Conservation (phyloP, 1,284 basidiomycete genomes). For the Chalciporus sp. region DNA sequence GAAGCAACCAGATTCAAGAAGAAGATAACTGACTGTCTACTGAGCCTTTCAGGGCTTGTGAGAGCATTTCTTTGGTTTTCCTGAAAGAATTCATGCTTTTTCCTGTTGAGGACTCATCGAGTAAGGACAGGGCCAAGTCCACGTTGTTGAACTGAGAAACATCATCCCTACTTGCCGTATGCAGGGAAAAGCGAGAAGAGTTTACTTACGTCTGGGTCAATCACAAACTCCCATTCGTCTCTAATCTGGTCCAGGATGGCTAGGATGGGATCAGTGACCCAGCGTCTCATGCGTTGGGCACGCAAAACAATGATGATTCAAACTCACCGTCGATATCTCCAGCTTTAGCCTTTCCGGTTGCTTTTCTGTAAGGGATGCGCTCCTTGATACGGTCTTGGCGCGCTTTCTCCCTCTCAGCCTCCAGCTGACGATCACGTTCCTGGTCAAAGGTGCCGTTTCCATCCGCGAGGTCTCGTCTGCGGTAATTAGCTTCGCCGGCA, state of each 20-base stretch:
- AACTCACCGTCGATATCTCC: slow-evolving; percentile 78
- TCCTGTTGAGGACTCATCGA: slow-evolving; percentile 72
- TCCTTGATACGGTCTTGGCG: slow-evolving; percentile 69
- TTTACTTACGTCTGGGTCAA: slow-evolving; percentile 74
- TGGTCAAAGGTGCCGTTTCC: slow-evolving; percentile 52
- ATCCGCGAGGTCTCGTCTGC: slow-evolving; percentile 57
- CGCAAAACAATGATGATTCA: slow-evolving; percentile 5
- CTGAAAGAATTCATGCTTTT: slow-evolving; percentile 78
- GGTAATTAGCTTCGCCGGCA: slow-evolving; percentile 47
- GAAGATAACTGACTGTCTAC: slow-evolving; percentile 69
- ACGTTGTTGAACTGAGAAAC: slow-evolving; percentile 83
- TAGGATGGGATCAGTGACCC: slow-evolving; percentile 33
- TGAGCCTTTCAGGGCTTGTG: slow-evolving; percentile 78
- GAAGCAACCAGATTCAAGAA: slow-evolving; percentile 5
- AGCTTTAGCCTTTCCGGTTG: slow-evolving; percentile 54
- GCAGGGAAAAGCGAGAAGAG: neutral
- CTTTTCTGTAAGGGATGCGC: slow-evolving; percentile 58
- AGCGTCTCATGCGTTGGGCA: neutral
- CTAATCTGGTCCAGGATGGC: slow-evolving; percentile 84
- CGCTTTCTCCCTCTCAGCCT: slow-evolving; percentile 58
- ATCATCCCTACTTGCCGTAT: neutral
- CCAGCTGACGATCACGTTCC: slow-evolving; percentile 56
- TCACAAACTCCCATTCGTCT: slow-evolving; percentile 89
- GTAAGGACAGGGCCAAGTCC: slow-evolving; percentile 83
- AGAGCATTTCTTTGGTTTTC: slow-evolving; percentile 73